A percentile compares a stretch with the other conserved stretches of the same genome.
phyloP scores from a whole-genome alignment of 164 flowering plant species.

The Tinospora cordifolia region DNA sequence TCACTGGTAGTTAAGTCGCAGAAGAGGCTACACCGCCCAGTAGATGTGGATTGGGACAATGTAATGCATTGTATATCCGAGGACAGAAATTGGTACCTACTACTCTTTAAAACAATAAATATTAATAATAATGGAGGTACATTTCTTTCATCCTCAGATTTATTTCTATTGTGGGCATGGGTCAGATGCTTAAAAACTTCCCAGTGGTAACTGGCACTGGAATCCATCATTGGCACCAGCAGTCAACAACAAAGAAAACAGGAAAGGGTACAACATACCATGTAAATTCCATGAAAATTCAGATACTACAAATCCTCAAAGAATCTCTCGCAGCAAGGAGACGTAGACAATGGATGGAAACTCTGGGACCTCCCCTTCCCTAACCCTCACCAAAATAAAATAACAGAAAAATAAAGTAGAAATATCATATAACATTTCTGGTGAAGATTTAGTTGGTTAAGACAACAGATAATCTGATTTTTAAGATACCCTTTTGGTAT shows the following conservation, averaged over 20 bases:
- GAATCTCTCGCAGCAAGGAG: background rate
- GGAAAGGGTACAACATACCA: no score
- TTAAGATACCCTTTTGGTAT: background rate
- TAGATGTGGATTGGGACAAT: background rate
- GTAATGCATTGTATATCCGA: background rate
- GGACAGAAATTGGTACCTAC: background rate
- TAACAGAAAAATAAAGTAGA: no score
- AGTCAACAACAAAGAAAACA: no score
- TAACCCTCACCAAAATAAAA: background rate
- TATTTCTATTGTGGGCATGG: no score
- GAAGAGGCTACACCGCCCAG: background rate
- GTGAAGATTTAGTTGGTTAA: background rate
- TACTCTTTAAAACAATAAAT: background rate
- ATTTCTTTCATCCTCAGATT: no score
- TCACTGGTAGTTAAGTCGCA: background rate
- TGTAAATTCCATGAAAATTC: no score
- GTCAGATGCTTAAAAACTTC: no score
- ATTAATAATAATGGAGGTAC: no score
- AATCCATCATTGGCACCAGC: no score
- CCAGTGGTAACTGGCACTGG: no score
- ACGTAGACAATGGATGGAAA: background rate
- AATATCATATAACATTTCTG: no score
- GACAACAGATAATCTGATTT: background rate
- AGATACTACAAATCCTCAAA: background rate
- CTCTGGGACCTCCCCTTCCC: background rate